A percentile compares a stretch with the other conserved stretches of the same genome.
These are phyloP conservation scores for Coniochaeta ligniaria DNA, from an alignment of 2,329 filamentous ascomycete species.

Conservation along the genomic window DNA sequence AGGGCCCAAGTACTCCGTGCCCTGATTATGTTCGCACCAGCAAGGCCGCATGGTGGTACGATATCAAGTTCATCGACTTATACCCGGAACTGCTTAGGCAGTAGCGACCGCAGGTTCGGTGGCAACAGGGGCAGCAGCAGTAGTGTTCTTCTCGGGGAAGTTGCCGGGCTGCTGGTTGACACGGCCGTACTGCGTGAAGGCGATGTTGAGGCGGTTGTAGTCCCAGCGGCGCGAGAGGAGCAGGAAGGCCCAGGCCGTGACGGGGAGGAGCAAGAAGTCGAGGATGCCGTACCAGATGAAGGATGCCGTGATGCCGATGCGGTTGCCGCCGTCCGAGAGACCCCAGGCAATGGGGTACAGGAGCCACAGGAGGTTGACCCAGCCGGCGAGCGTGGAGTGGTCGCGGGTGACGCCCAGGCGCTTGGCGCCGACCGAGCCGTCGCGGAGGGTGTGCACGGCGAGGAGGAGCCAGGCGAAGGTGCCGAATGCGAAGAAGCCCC, in stretches of 20 bases:
- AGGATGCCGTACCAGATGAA: slow-evolving; percentile 48
- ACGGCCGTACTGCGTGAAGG: slow-evolving; percentile 49
- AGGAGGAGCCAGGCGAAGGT: slow-evolving; percentile 38
- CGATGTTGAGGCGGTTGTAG: slow-evolving; percentile 40
- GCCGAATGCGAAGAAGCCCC: slow-evolving; percentile 50
- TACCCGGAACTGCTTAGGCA: neutral
- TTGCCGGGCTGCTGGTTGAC: slow-evolving; percentile 31
- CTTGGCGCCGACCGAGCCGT: slow-evolving; percentile 27
- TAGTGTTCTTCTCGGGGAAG: slow-evolving; percentile 37
- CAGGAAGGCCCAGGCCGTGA: slow-evolving; percentile 33
- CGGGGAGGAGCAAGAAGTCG: slow-evolving; percentile 40
- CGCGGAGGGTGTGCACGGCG: slow-evolving; percentile 33
- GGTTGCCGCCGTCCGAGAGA: slow-evolving; percentile 44
- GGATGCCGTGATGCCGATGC: slow-evolving; percentile 34
- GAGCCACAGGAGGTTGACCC: slow-evolving; percentile 44
- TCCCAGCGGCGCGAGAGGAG: slow-evolving; percentile 42
- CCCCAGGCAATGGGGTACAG: slow-evolving; percentile 48
- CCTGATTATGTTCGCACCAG: neutral
- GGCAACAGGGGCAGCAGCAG: slow-evolving; percentile 16
- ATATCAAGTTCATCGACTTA: neutral
- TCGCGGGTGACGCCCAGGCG: slow-evolving; percentile 35
- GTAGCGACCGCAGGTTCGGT: slow-evolving; percentile 7
- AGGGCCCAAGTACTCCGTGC: neutral
- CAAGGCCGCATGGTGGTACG: neutral
- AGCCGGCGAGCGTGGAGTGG: slow-evolving; percentile 37